Base-by-base conservation (phyloP, 2,329 filamentous ascomycete species). In the Claviceps humidiphila region DNA sequence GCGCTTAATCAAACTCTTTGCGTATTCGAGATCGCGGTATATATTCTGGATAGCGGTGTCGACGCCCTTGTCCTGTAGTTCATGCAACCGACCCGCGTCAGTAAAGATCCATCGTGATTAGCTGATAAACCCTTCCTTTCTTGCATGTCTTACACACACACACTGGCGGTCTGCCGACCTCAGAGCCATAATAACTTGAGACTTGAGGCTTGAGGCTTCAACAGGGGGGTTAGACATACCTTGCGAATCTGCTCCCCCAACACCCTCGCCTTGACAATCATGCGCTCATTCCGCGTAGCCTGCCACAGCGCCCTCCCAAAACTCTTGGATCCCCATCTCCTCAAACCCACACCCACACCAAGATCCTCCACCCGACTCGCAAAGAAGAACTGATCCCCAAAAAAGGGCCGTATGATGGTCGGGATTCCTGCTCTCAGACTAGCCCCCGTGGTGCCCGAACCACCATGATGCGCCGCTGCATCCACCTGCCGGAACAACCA, bases 361-460 rank as follows among this genome's bases (percentile, higher is more conserved):
- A 98, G 74, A 62, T 97, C 91, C 66, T 97, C 89, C 1, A 97
- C 86, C 4, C 93, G 79, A 34, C 77, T 80, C 6, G 89, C 93
- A 61, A 95, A 97, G 74, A 98, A 98, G 74, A 86, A 96, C 64
- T 98, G 93, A 61, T 98, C 93, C 5, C 93, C 93, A 63, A 98
- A 98, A 73, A 97, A 98, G 0, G 93, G 93, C 55, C 91, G 87
- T 63, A 97, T 86, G 57, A 98, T 90, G 0, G 93, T 97, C 0
- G 93, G 93, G 5, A 95, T 81, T 2, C 93, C 93, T 0, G 90
- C 90, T 50, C 93, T 79, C 48, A 98, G 73, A 66, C 89, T 95
- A 1, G 93, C 93, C 2, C 93, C 93, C 0, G 93, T 98, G 0
- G 93, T 98, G 2, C 93, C 93, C 4, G 89, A 88, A 5, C 93